Evolutionary conservation across 2,329 filamentous ascomycete genomes (phyloP), one percentile per base, ranked within the genome.

Genomic region (Ceratocystis alfenasii): DNA sequence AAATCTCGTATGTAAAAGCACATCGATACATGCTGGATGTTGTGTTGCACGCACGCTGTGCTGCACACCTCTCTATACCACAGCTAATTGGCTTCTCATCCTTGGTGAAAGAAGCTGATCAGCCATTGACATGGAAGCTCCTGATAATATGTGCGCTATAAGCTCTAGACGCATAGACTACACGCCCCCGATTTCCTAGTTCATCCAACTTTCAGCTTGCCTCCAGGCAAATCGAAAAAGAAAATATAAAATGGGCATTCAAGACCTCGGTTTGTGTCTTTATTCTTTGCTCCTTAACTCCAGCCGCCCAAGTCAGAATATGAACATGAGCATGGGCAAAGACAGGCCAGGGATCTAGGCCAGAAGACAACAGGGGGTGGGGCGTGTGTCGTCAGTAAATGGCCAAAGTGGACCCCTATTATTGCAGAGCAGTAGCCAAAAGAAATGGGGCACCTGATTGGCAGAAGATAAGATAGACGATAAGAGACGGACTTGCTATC

Each of bases 151-250:
- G 20, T 33, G 28, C 5, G 8, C 33, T n/a, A 7, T 36, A n/a
- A 41, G 36, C 36, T 36, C 7, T 2, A 20, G 28, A 36, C 55
- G 33, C 12, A 55, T 2, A 30, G 15, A 7, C 28, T 8, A 20
- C 25, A 59, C 55, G 8, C 55, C 55, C 55, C 55, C 15, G 6
- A 59, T 59, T 59, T 22, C 55, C 55, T 59, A n/a, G 30, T 59
- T 59, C 28, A n/a, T 17, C 22, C 55, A 8, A 10, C 22, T 2
- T 33, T 17, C 55, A 59, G 55, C 55, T 59, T 59, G 55, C 28
- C 55, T 33, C 7, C 33, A 17, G 12, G 10, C 30, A 28, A 30
- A 36, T 22, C 28, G 46, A 53, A 59, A 36, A 59, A 59, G 28
- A 10, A 36, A 59, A 1, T 8, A 30, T 10, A 36, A 59, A 10